phyloP scores from a whole-genome alignment of 2,329 filamentous ascomycete species.

The Corinectria fuckeliana region DNA sequence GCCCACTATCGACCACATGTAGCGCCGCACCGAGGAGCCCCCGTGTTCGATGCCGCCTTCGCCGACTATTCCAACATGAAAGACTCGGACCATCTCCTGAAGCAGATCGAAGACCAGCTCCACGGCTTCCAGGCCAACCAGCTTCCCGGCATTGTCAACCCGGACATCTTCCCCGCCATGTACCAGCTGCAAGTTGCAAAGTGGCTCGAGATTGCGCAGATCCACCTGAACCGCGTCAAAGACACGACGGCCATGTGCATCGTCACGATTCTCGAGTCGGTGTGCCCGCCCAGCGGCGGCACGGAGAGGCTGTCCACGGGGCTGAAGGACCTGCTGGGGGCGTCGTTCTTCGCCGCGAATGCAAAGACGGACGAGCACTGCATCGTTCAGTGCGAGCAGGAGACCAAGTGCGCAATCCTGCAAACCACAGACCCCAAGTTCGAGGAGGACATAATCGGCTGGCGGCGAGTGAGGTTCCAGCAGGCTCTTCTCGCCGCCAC shows the following conservation, averaged over 20 bases:
- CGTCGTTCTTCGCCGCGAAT: constrained; percentile 1
- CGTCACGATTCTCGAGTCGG: constrained; percentile 14
- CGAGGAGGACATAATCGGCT: constrained; percentile 23
- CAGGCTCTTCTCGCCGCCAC: not conserved
- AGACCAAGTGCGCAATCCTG: constrained; percentile 17
- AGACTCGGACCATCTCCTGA: constrained; percentile 8
- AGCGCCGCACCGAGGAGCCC: not conserved
- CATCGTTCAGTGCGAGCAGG: constrained; percentile 9
- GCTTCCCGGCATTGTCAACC: constrained; percentile 43
- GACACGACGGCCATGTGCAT: constrained; percentile 24
- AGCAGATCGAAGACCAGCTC: constrained; percentile 36
- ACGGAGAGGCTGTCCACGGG: constrained; percentile 22
- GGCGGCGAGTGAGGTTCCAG: constrained; percentile 31
- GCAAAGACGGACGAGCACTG: constrained; percentile 3
- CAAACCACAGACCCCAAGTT: constrained; percentile 37
- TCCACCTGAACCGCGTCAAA: constrained; percentile 34
- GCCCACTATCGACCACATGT: not conserved
- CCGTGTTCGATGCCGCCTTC: constrained; percentile 2
- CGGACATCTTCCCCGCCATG: constrained; percentile 39
- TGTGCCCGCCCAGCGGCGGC: constrained; percentile 21
- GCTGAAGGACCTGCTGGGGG: constrained; percentile 14
- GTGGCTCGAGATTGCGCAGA: constrained; percentile 39
- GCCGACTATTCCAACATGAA: not conserved
- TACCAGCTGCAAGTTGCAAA: constrained; percentile 41
- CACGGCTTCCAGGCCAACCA: constrained; percentile 38